Base-by-base conservation (phyloP, 2,329 filamentous ascomycete species). In the Sphaerulina musiva region DNA sequence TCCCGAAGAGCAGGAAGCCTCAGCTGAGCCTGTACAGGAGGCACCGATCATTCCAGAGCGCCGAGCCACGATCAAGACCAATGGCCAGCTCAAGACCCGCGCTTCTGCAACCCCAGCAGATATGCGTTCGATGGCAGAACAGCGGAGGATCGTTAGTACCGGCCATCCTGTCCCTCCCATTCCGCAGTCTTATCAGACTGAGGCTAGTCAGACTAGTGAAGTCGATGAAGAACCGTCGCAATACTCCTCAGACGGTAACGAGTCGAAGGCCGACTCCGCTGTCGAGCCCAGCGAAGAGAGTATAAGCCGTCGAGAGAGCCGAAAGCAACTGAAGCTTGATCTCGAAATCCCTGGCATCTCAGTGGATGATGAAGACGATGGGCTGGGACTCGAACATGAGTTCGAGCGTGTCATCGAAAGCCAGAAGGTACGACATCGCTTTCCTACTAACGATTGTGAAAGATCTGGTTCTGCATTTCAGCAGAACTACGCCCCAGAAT, bases 351-450 rank as follows among this genome's bases (percentile, higher is more conserved):
- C 89, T 6, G 75, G 95, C 61, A 83, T 87, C 66, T 84, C 77
- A 34, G 75, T 76, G 46, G 77, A 81, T 45, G 89, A 92, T 66
- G 76, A 80, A 44, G 90, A 93, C 67, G 79, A 93, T 52, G 88
- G 88, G 57, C 84, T 95, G 59, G 92, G 89, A 60, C 80, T 97
- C 44, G 89, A 95, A 66, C 82, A 87, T 65, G 93, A 96, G 69
- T 96, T 97, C 72, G 90, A 97, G 66, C 83, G 92, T 57, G 88
- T 97, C 53, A 95, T 97, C 65, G 90, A 96, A 75, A 81, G 85
- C 69, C 91, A 96, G 86, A 97, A 97, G 90, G 91, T 96, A 80
- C 76, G 77, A 74, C 34, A 59, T 46, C 40, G 32, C 34, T 42
- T 39, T 52, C 49, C 29, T 49, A 44, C 20, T 38, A 53, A 47